Evolutionary conservation across 164 flowering plant genomes (phyloP).

Genomic region (Saururus chinensis): DNA sequence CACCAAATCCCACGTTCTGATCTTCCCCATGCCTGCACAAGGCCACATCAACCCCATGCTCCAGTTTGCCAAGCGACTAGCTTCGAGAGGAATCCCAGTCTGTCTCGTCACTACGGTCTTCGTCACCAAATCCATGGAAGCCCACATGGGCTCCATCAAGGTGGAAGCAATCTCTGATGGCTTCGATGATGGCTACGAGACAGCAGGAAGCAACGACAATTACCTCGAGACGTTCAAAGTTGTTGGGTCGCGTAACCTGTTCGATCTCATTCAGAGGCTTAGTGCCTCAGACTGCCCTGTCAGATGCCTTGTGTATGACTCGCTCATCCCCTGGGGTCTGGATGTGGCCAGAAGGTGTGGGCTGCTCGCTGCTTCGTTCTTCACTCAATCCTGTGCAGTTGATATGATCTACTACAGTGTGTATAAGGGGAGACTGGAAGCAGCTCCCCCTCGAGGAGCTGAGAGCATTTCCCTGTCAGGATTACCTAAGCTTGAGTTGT

Average conservation of each 20-base stretch:
- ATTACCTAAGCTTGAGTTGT: constrained; percentile 11
- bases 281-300: not conserved
- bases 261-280: not conserved
- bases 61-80: constrained; percentile 5
- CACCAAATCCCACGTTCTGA: not conserved
- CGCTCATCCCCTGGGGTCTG: constrained; percentile 8
- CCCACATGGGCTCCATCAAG: not conserved
- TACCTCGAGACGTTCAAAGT: constrained; percentile 2
- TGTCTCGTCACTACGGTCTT: not conserved
- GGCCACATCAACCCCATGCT: constrained; percentile 3
- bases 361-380: constrained; percentile 4
- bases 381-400: constrained; percentile 8
- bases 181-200: not conserved
- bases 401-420: constrained; percentile 6
- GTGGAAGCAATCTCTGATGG: constrained; percentile 5
- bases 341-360: constrained; percentile 7
- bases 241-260: not conserved
- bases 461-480: constrained; percentile 11
- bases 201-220: not conserved
- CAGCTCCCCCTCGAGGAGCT: constrained; percentile 6
- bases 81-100: not conserved
- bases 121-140: not conserved
- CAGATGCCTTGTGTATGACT: constrained; percentile 9
- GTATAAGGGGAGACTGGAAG: constrained; percentile 5
- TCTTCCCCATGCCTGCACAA: constrained; percentile 2